Evolutionary conservation across 2,329 filamentous ascomycete genomes (phyloP), one percentile per base, ranked within the genome.

Genomic region (Colletotrichum tabaci): DNA sequence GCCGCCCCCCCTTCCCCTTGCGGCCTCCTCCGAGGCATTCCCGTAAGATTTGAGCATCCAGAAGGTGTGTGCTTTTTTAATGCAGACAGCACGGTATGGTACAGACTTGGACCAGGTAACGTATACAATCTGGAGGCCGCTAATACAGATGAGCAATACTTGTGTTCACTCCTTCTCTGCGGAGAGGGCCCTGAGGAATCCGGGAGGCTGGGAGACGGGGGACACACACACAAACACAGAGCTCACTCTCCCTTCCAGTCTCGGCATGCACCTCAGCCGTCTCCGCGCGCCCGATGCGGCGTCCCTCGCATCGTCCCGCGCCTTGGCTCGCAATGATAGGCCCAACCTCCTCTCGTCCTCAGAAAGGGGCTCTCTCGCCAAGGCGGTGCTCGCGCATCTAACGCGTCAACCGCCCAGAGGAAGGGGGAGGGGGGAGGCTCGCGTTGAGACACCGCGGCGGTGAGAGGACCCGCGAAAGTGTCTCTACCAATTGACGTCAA

Each of bases 311-410:
- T 40, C 67, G 23, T 35, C 61, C n/a, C 15, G 21, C 63, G 67
- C 26, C 67, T 46, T 40, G 57, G 64, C 64, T 30, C 40, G 2
- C 38, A 7, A 6, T 52, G 26, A 71, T 61, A 67, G 50, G 44
- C 0, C 56, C 57, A 61, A 44, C 64, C 52, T 61, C 44, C 53
- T 55, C 18, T 21, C 9, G 1, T 55, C 52, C 18, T 38, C 26
- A 21, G 7, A 18, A 10, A 16, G 5, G 35, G 23, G 23, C 10
- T 7, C 30, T 38, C n/a, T 13, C 9, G 13, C 30, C 13, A 9
- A 13, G 2, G 52, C 30, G 30, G n/a, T 55, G 35, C 30, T 55
- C 30, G 30, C 30, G 30, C 8, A 6, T 55, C 23, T 16, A 30
- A 53, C 4, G 16, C 38, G 21, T 57, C 55, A 12, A 26, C 8